A percentile compares a stretch with the other conserved stretches of the same genome.
Conservation (phyloP, 306 rosid species). For the Oxytropis ochrocephala region DNA sequence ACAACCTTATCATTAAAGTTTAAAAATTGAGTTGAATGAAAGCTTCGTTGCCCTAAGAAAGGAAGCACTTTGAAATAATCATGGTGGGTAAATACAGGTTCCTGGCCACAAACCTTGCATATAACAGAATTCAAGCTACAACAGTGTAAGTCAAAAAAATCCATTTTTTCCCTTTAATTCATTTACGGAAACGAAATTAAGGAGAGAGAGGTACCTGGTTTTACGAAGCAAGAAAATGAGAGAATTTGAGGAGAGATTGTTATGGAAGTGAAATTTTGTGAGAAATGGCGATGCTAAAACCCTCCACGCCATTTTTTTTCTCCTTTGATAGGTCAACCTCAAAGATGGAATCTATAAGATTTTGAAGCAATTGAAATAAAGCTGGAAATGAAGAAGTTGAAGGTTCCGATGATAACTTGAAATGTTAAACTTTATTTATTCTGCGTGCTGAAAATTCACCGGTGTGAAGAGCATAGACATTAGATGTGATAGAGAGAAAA, state of each 20-base stretch:
- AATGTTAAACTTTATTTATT: too few relatives aligned
- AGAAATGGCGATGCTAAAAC: conserved; percentile 25
- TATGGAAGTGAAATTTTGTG: conserved; percentile 19
- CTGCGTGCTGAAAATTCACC: too few relatives aligned
- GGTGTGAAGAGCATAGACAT: too few relatives aligned
- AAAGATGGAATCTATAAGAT: too few relatives aligned
- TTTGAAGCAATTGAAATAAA: too few relatives aligned
- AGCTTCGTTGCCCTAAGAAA: conserved; percentile 25
- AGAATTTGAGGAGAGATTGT: conserved; percentile 16
- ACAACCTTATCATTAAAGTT: conserved; percentile 27
- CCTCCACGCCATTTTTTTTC: conserved; percentile 24
- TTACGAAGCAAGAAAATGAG: conserved; percentile 9
- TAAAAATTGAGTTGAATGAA: conserved; percentile 41
- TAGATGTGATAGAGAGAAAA: too few relatives aligned
- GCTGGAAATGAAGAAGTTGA: too few relatives aligned
- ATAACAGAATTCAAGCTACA: conserved; percentile 43
- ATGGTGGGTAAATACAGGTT: conserved; percentile 11
- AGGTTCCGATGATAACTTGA: too few relatives aligned
- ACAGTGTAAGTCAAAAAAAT: conserved; percentile 25
- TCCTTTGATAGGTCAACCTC: too few relatives aligned
- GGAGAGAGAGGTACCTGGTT: conserved; percentile 26
- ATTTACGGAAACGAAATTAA: neutral
- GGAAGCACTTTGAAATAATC: conserved; percentile 5
- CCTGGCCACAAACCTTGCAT: conserved; percentile 46
- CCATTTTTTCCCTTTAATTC: neutral